These are phyloP conservation scores for Ogataea paraovalis DNA, from an alignment of 805 yeast species.

Conservation along the genomic window DNA sequence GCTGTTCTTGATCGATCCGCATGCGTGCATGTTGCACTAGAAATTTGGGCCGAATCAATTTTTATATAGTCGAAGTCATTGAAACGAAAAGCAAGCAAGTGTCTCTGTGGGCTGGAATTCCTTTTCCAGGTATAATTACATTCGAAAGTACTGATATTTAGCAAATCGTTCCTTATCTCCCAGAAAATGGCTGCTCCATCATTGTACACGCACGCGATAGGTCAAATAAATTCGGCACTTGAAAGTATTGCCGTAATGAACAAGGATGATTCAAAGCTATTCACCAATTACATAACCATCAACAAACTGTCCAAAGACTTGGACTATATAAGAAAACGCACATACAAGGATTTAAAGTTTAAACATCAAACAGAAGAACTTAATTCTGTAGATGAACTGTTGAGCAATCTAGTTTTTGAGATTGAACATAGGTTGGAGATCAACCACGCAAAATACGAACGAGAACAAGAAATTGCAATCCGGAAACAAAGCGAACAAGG, in stretches of 20 bases:
- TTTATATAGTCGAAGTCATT: no score
- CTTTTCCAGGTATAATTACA: no score
- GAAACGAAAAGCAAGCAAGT: no score
- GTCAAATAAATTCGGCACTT: background rate
- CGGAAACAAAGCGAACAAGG: background rate
- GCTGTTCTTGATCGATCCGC: no score
- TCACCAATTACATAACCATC: conserved; percentile 1
- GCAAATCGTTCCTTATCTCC: background rate
- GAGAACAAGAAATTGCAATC: conserved; percentile 2
- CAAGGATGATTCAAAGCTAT: background rate
- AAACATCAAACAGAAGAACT: conserved; percentile 7
- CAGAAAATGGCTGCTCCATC: background rate
- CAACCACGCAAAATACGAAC: conserved; percentile 2
- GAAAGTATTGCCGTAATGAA: background rate
- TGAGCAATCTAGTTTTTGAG: conserved; percentile 16
- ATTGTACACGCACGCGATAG: background rate
- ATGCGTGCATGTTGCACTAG: no score
- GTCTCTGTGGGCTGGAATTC: no score
- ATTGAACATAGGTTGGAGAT: conserved; percentile 12
- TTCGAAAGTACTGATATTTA: no score
- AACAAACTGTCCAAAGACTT: conserved; percentile 13
- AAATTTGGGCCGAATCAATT: no score
- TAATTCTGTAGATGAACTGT: conserved; percentile 8
- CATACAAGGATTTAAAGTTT: conserved; percentile 2
- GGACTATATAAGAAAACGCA: conserved; percentile 12